These are phyloP conservation scores for Cystobasidium sp. DNA, from an alignment of 1,284 basidiomycete species.

Conservation along the genomic window DNA sequence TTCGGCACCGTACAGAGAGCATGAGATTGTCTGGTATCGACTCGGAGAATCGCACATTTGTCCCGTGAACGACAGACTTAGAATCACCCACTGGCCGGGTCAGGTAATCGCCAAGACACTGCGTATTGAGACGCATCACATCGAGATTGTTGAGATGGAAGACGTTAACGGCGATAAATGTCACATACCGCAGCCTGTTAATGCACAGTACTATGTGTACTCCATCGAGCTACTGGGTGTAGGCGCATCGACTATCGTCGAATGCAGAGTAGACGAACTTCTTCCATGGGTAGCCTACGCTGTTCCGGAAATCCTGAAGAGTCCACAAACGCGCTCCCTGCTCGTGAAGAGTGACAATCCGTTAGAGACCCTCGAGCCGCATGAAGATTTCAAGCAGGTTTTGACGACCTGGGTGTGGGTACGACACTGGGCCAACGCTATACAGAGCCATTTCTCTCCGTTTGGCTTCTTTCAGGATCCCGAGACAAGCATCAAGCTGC, in stretches of 20 bases:
- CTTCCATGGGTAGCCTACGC: constrained; percentile 12
- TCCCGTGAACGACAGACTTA: not conserved
- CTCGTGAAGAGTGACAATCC: not conserved
- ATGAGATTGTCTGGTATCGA: constrained; percentile 31
- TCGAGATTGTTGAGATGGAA: constrained; percentile 7
- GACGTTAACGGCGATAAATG: constrained; percentile 15
- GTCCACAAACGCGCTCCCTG: not conserved
- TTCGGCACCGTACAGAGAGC: constrained; percentile 24
- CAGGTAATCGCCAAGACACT: constrained; percentile 22
- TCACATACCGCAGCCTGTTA: constrained; percentile 27
- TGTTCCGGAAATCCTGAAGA: constrained; percentile 1
- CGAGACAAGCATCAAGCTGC: constrained; percentile 22
- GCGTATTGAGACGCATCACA: constrained; percentile 17
- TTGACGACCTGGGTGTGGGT: constrained; percentile 24
- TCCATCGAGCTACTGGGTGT: constrained; percentile 8
- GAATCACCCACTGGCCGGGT: constrained; percentile 35
- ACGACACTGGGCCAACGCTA: constrained; percentile 21
- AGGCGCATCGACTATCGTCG: not conserved
- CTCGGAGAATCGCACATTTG: not conserved
- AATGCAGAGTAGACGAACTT: constrained; percentile 19
- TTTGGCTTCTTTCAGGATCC: constrained; percentile 21
- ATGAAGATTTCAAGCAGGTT: constrained; percentile 1
- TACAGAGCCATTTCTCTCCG: constrained; percentile 2
- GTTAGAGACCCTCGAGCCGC: not conserved
- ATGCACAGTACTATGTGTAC: constrained; percentile 26